These are phyloP conservation scores for Saccharomycodes ludwigii DNA, from an alignment of 805 yeast species.

Conservation along the genomic window DNA sequence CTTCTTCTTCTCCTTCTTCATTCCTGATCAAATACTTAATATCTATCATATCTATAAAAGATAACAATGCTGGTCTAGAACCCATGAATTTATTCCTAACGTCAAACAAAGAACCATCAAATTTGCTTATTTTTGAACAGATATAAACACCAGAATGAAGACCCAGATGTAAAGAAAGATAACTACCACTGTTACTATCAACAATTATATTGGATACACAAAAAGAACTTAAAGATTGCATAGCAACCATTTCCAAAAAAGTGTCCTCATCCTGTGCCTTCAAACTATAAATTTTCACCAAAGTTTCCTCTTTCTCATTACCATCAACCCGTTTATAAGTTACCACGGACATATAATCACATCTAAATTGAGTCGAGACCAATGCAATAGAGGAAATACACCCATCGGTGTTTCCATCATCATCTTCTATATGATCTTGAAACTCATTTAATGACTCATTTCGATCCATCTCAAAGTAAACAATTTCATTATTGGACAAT, in stretches of 20 bases:
- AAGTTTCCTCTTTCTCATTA: conserved; percentile 46
- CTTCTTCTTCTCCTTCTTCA: conserved; percentile 21
- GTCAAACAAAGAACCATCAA: conserved; percentile 50
- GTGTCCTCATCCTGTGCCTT: conserved; percentile 34
- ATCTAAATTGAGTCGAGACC: conserved; percentile 32
- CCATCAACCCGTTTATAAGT: too few species aligned
- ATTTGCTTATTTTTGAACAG: conserved; percentile 41
- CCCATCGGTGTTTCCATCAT: conserved; percentile 32
- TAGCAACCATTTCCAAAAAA: conserved; percentile 46
- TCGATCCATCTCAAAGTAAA: conserved; percentile 63
- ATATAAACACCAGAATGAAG: conserved; percentile 75
- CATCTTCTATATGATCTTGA: conserved; percentile 44
- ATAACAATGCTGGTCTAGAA: conserved; percentile 43
- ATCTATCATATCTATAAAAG: conserved; percentile 12
- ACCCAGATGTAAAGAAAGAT: conserved; percentile 55
- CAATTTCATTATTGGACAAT: conserved; percentile 59
- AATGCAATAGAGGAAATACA: conserved; percentile 37
- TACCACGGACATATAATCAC: conserved; percentile 57
- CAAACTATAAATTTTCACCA: conserved; percentile 53
- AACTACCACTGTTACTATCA: conserved; percentile 7
- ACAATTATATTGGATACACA: conserved; percentile 26
- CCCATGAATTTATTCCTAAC: conserved; percentile 68
- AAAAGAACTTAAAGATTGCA: conserved; percentile 54
- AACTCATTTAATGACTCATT: conserved; percentile 61
- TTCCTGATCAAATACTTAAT: conserved; percentile 20